Base-by-base conservation (phyloP, 2,329 filamentous ascomycete species). In the Cadophora gregata region DNA sequence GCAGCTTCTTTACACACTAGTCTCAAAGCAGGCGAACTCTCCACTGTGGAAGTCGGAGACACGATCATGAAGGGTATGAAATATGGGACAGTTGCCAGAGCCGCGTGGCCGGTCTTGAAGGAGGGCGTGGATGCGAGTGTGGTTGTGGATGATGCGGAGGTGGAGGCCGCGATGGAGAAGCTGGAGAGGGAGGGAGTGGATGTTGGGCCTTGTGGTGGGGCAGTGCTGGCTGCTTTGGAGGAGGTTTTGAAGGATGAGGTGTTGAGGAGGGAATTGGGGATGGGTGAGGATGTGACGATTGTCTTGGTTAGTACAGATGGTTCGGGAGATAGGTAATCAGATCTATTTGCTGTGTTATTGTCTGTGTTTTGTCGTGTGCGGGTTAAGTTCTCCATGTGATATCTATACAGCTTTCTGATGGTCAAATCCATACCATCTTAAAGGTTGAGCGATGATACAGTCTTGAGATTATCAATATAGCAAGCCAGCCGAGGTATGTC, bases 21-120 rank as follows among this genome's bases (percentile, higher is more conserved):
- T 24, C 16, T 60, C 16, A n/a, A 19, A 14, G 31, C 16, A 8
- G 38, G 58, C 8, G 38, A 47, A 48, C 9, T 60, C 21, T 21
- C 33, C 4, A 48, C 25, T 33, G 58, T 60, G 19, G 42, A 60
- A 8, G 8, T 27, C 5, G 24, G 25, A n/a, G 25, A 47, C 19
- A 60, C 58, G 58, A 48, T 50, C 2, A 14, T 60, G 27, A 12
- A 48, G 33, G 45, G 38, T 14, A 47, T 60, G 58, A 48, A 33
- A 10, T 48, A 60, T 48, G 58, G 58, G 9, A 21, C 3, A 12
- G 58, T 60, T 3, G 38, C 58, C 10, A n/a, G 7, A 48, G 58
- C 58, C 19, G 58, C 58, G 21, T 60, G 58, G 58, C 38, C 38
- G 14, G 12, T 60, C 42, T 33, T 60, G 42, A 60, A 60, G 31